These are phyloP conservation scores for Verticillium longisporum DNA, from an alignment of 2,329 filamentous ascomycete species.

Conservation along the genomic window DNA sequence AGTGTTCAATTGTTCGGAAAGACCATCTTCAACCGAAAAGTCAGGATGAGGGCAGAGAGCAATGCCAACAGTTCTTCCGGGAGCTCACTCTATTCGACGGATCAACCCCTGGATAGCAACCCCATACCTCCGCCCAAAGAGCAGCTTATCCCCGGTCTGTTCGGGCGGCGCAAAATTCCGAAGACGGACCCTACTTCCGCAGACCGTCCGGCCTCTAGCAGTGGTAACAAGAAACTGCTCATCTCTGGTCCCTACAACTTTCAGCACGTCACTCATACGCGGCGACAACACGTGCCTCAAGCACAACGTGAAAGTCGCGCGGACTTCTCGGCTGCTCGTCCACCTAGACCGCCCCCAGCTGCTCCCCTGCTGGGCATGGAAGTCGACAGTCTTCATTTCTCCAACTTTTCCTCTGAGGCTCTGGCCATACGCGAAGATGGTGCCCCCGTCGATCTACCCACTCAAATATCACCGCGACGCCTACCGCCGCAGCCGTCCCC, in stretches of 20 bases:
- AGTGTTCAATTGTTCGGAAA: constrained; percentile 54
- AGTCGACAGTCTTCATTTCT: constrained; percentile 35
- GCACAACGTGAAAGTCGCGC: constrained; percentile 30
- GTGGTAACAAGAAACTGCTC: constrained; percentile 33
- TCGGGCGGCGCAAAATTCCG: constrained; percentile 38
- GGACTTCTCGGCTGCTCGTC: constrained; percentile 33
- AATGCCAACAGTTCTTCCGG: constrained; percentile 39
- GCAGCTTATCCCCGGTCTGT: constrained; percentile 41
- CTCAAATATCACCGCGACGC: neutral
- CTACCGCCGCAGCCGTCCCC: constrained; percentile 3
- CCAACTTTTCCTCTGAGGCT: constrained; percentile 40
- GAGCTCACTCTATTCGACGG: constrained; percentile 41
- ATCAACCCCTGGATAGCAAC: constrained; percentile 27
- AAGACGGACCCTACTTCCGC: neutral
- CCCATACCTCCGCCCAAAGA: constrained; percentile 27
- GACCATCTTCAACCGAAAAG: constrained; percentile 50
- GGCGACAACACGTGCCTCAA: constrained; percentile 38
- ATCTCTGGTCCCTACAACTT: constrained; percentile 63
- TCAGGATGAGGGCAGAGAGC: constrained; percentile 44
- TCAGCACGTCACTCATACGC: constrained; percentile 55
- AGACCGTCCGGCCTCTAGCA: constrained; percentile 12
- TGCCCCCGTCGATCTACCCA: neutral
- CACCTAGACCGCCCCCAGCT: constrained; percentile 25
- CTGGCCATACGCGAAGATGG: constrained; percentile 16
- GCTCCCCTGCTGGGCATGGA: constrained; percentile 28